Evolutionary conservation across 768 basidiomycete genomes (phyloP).

Genomic region (Boletus reticuloceps): DNA sequence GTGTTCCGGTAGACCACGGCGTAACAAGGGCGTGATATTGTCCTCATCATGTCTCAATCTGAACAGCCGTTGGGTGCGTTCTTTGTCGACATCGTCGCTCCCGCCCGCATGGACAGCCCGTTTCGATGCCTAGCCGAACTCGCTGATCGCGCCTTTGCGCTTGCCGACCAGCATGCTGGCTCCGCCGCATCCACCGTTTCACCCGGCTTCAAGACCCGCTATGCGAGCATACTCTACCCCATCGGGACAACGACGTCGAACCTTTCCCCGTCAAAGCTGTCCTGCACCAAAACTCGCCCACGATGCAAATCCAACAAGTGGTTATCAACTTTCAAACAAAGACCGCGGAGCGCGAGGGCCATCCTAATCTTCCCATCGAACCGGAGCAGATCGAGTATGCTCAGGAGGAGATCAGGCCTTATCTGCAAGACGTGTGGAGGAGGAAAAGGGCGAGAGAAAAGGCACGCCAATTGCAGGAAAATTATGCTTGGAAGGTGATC

Average conservation of each 20-base stretch:
- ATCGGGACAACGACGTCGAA: background rate
- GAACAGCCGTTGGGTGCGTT: slow-evolving; percentile 10
- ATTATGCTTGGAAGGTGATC: slow-evolving; percentile 14
- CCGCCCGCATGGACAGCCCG: background rate
- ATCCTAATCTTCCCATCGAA: slow-evolving; percentile 14
- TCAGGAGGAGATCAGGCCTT: slow-evolving; percentile 10
- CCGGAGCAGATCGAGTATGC: slow-evolving; percentile 18
- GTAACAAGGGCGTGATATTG: background rate
- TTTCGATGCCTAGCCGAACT: slow-evolving; percentile 18
- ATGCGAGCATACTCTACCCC: slow-evolving; percentile 16
- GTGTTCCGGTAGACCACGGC: background rate
- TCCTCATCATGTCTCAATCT: slow-evolving; percentile 11
- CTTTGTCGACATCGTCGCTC: slow-evolving; percentile 12
- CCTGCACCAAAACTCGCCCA: slow-evolving; percentile 10
- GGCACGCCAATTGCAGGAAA: slow-evolving; percentile 1
- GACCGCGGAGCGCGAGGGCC: slow-evolving; percentile 12
- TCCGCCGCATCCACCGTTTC: background rate
- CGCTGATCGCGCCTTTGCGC: slow-evolving; percentile 18
- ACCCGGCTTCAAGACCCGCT: slow-evolving; percentile 4
- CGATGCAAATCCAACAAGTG: slow-evolving; percentile 8
- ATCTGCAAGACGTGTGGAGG: slow-evolving; percentile 12
- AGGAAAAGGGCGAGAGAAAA: slow-evolving; percentile 1
- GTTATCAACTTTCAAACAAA: slow-evolving; percentile 17
- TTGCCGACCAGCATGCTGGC: slow-evolving; percentile 2
- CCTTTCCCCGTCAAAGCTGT: slow-evolving; percentile 13